Conservation (phyloP, 2,329 filamentous ascomycete genomes). For the Neonectria hederae region DNA sequence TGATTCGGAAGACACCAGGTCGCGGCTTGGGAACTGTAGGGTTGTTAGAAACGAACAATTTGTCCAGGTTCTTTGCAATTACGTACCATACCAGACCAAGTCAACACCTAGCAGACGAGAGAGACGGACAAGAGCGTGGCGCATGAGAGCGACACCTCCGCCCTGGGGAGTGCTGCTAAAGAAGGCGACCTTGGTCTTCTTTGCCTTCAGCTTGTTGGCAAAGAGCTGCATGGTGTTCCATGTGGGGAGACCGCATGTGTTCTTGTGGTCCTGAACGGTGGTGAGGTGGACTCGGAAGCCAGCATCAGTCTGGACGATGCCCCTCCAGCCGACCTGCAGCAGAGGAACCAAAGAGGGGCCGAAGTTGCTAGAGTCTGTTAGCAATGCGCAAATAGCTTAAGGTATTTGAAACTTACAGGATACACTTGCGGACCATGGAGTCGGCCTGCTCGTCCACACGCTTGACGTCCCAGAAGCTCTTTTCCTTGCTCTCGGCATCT, state of each 20-base stretch:
- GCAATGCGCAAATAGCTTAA: neutral
- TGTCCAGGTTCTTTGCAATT: neutral
- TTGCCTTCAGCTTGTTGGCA: slow-evolving; percentile 68
- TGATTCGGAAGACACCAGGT: slow-evolving; percentile 82
- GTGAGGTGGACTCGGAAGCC: slow-evolving; percentile 70
- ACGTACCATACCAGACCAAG: slow-evolving; percentile 74
- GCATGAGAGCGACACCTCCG: slow-evolving; percentile 85
- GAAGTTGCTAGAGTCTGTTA: slow-evolving; percentile 64
- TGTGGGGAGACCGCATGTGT: slow-evolving; percentile 68
- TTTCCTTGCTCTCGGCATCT: slow-evolving; percentile 54
- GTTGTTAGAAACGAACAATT: slow-evolving; percentile 1
- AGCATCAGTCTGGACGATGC: slow-evolving; percentile 76
- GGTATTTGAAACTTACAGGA: slow-evolving; percentile 64
- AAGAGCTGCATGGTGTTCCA: slow-evolving; percentile 74
- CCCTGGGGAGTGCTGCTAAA: slow-evolving; percentile 85
- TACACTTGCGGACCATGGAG: slow-evolving; percentile 81
- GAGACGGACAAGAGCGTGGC: slow-evolving; percentile 80
- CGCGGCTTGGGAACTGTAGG: slow-evolving; percentile 76
- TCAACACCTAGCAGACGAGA: slow-evolving; percentile 73
- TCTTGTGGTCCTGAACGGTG: slow-evolving; percentile 65
- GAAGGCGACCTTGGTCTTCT: slow-evolving; percentile 76
- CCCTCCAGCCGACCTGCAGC: slow-evolving; percentile 72
- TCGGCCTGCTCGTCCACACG: slow-evolving; percentile 84
- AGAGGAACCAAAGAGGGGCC: slow-evolving; percentile 77
- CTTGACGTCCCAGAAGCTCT: slow-evolving; percentile 62